A percentile compares a stretch with the other conserved stretches of the same genome.
phyloP scores from a whole-genome alignment of 1,139 yeast species.

The Williopsis jadinii region DNA sequence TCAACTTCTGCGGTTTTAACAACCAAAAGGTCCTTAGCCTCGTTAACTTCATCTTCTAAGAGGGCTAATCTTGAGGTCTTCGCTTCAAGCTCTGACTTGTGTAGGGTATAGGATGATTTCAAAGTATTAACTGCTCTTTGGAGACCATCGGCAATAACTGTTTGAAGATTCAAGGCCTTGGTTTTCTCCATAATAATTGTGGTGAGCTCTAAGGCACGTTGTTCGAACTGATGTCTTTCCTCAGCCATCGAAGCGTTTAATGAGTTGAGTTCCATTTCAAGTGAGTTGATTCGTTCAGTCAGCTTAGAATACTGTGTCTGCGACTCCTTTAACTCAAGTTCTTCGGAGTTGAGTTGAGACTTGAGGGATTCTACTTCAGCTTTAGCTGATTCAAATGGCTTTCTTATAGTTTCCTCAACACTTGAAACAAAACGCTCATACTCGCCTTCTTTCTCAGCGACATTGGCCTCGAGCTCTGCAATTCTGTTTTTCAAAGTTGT shows the following conservation, averaged over 20 bases:
- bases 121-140: slow-evolving; percentile 12
- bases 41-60: slow-evolving; percentile 4
- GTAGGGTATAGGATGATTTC: neutral
- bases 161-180: slow-evolving; percentile 7
- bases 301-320: neutral
- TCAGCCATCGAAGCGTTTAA: neutral
- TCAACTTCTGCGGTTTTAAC: slow-evolving; percentile 21
- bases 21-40: slow-evolving; percentile 14
- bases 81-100: neutral
- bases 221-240: slow-evolving; percentile 1
- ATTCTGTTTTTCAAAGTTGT: neutral
- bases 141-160: slow-evolving; percentile 12
- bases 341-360: slow-evolving; percentile 2
- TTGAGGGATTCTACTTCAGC: neutral
- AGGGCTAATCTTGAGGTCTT: neutral
- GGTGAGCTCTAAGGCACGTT: neutral
- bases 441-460: too few species aligned
- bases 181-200: neutral
- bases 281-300: neutral
- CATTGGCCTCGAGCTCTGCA: too few species aligned
- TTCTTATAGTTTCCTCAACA: too few species aligned
- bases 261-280: slow-evolving; percentile 1
- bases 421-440: too few species aligned
- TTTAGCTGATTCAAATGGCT: neutral
- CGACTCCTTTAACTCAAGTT: slow-evolving; percentile 2